Base-by-base conservation (phyloP, 2,329 filamentous ascomycete species). In the Apiospora sp. region DNA sequence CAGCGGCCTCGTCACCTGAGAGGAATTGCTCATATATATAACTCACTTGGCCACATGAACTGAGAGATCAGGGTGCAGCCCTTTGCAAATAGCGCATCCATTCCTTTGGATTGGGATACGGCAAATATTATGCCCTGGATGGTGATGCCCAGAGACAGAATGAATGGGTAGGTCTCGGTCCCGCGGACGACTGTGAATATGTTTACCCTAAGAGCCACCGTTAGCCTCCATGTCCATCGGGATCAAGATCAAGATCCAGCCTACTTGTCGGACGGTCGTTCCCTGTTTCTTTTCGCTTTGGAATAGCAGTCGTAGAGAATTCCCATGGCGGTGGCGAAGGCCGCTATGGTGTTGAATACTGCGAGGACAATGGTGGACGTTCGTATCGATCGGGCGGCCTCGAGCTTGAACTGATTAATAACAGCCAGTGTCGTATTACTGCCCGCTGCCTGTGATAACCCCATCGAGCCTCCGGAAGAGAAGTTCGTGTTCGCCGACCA, bases 311-410 rank as follows among this genome's bases (percentile, higher is more conserved):
- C 87, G 79, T 87, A 87, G 54, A 90, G 79, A 70, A 92, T 91
- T 37, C 88, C 88, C 37, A 84, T 75, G 13, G 88, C 87, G 8
- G 89, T 90, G 24, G 85, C 84, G 72, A 89, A 86, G 5, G 89
- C 89, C 24, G 88, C 88, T 70, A 90, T 78, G 30, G 88, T 85
- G 79, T 92, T 92, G 82, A 92, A 91, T 71, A 84, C 82, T 48
- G 90, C 87, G 71, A 92, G 84, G 73, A 91, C 89, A 72, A 92
- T 87, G 61, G 88, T 89, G 34, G 89, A 91, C 24, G 87, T 90
- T 75, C 90, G 85, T 77, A 91, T 84, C 46, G 89, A 91, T 77
- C 87, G 90, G 74, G 86, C 86, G 22, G 86, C 84, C 43, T 85
- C 84, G 75, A 89, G 87, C 72, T 82, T 84, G 75, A 90, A 83